A percentile compares a stretch with the other conserved stretches of the same genome.
phyloP scores from a whole-genome alignment of 805 yeast genomes.

The Kodamaea laetipori region DNA sequence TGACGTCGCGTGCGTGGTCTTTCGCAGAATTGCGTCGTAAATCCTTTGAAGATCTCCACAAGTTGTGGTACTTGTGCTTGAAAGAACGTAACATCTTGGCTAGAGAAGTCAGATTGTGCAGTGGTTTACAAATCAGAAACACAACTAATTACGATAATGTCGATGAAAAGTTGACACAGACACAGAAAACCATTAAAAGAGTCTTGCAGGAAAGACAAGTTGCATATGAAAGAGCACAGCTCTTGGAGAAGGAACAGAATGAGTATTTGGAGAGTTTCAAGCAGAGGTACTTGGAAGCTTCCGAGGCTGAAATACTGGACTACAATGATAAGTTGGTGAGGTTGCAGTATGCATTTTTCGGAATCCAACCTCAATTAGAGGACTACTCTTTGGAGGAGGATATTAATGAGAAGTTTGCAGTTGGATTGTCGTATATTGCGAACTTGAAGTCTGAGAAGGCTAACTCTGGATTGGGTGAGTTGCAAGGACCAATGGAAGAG shows the following conservation, averaged over 20 bases:
- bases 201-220: conserved; percentile 84
- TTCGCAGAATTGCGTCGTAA: conserved; percentile 87
- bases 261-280: conserved; percentile 59
- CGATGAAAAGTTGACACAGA: conserved; percentile 37
- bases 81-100: conserved; percentile 79
- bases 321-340: conserved; percentile 73
- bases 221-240: conserved; percentile 61
- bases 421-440: conserved; percentile 72
- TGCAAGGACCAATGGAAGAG: conserved; percentile 43
- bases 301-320: conserved; percentile 49
- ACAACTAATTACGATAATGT: conserved; percentile 44
- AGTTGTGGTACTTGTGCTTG: conserved; percentile 84
- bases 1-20: conserved; percentile 77
- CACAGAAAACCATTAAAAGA: conserved; percentile 67
- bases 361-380: conserved; percentile 71
- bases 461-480: conserved; percentile 28
- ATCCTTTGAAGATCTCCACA: conserved; percentile 87
- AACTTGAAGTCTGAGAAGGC: conserved; percentile 57
- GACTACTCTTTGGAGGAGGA: conserved; percentile 59
- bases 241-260: conserved; percentile 45
- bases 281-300: conserved; percentile 54
- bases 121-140: conserved; percentile 24
- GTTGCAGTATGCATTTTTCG: conserved; percentile 79
- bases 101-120: conserved; percentile 69
- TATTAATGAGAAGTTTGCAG: conserved; percentile 47